phyloP scores from a whole-genome alignment of 345 rosid genomes.

The Salix viminalis region DNA sequence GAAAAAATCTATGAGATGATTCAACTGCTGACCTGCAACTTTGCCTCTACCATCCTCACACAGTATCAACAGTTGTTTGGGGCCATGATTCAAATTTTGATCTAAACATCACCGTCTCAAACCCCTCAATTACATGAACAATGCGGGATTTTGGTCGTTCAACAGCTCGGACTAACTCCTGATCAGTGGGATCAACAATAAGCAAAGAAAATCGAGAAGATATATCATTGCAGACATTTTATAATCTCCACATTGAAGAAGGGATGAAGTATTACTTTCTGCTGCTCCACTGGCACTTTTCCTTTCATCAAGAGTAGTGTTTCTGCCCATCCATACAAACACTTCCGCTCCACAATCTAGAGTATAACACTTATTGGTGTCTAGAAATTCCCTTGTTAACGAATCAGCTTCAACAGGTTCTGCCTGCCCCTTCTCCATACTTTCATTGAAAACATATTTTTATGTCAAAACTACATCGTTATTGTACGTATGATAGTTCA shows the following conservation, averaged over 20 bases:
- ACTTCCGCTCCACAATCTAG: constrained; percentile 82
- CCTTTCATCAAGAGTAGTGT: constrained; percentile 75
- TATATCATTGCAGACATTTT: not conserved
- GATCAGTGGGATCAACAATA: constrained; percentile 12
- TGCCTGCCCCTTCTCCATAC: constrained; percentile 83
- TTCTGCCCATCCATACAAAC: constrained; percentile 94
- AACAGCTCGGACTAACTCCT: constrained; percentile 60
- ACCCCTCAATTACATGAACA: constrained; percentile 88
- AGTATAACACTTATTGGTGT: constrained; percentile 71
- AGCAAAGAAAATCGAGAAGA: constrained; percentile 3
- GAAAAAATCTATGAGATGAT: constrained; percentile 4
- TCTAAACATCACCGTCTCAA: constrained; percentile 86
- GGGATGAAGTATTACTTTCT: not conserved
- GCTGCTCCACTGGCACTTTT: constrained; percentile 78
- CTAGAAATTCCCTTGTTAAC: constrained; percentile 64
- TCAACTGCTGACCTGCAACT: constrained; percentile 71
- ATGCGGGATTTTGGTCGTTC: constrained; percentile 59
- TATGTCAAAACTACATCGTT: constrained; percentile 22
- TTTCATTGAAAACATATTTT: not conserved
- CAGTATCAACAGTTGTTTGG: constrained; percentile 47
- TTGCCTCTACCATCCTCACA: constrained; percentile 97
- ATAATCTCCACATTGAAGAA: constrained; percentile 5
- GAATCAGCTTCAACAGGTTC: constrained; percentile 62
- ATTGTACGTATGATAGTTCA: constrained; percentile 1
- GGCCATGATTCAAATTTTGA: constrained; percentile 96